Base-by-base conservation (phyloP, 2,329 filamentous ascomycete genomes). In the Tolypocladium ophioglossoides region DNA sequence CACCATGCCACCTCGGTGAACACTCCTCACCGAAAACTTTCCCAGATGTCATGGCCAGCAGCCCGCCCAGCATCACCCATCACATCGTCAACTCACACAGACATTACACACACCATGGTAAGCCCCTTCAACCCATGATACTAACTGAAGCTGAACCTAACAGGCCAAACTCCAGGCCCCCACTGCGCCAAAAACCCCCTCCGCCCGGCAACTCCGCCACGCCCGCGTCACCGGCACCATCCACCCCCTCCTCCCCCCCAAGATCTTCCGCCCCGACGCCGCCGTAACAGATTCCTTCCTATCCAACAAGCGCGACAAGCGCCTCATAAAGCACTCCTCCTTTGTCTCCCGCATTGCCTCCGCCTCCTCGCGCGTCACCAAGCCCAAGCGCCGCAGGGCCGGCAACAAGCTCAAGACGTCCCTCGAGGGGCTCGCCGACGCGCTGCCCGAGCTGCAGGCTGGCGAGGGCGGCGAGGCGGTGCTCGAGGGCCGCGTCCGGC, bases 261-360 rank as follows among this genome's bases (percentile, higher is more conserved):
- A 77, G 63, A 72, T 75, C 14, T 77, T 78, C 67, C 79, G 78
- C 52, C 65, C 72, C 50, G 72, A 77, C 61, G 76, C 79, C 60
- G 66, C 72, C 50, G 75, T 78, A 16, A 69, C 74, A 48, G 78
- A 83, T 66, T 58, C 68, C 56, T 91, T 92, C 70, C 74, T 83
- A 57, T 79, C 83, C 53, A 84, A 79, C 58, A 97, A 96, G 72
- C 85, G 82, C 66, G 89, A 95, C 74, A 95, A 92, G 74, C 87
- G 86, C 27, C 74, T 78, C 37, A 89, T 95, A 63, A 91, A 91
- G 66, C 89, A 89, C 75, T 86, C 87, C 0, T 73, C 84, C 16
- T 90, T 97, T 59, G 76, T 95, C 32, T 85, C 83, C 22, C 87
- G 85, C 58, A 87, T 96, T 63, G 75, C 84, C 60, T 89, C 91